Conservation (phyloP, 306 rosid genomes). For the Lupinus albus region DNA sequence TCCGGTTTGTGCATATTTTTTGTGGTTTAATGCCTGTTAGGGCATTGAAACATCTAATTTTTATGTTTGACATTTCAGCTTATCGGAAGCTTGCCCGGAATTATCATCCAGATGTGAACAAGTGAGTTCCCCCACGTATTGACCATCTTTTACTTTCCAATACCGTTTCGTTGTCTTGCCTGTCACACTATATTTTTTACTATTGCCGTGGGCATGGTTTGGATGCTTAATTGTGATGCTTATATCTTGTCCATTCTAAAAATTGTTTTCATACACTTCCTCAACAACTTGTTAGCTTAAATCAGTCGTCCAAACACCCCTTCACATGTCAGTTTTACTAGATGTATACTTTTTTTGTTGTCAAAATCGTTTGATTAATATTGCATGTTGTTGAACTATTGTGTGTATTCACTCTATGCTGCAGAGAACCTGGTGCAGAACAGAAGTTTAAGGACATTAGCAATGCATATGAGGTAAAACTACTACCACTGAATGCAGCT, state of each 20-base stretch:
- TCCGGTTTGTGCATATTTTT: conserved; percentile 11
- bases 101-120: conserved; percentile 96
- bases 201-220: conserved; percentile 1
- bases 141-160: conserved; percentile 17
- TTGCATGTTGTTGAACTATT: conserved; percentile 29
- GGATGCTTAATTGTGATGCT: conserved; percentile 11
- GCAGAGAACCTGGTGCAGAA: conserved; percentile 91
- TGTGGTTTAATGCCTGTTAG: background rate
- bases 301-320: background rate
- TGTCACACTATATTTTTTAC: background rate
- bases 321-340: conserved; percentile 27
- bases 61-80: conserved; percentile 61
- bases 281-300: conserved; percentile 9
- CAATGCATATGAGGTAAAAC: conserved; percentile 81
- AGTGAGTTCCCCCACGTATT: conserved; percentile 55
- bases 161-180: conserved; percentile 19
- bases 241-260: conserved; percentile 20
- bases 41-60: conserved; percentile 20
- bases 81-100: conserved; percentile 95
- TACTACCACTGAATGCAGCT: conserved; percentile 33
- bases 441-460: conserved; percentile 88
- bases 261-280: background rate
- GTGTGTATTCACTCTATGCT: conserved; percentile 34
- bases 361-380: conserved; percentile 1
- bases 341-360: conserved; percentile 20